These are phyloP conservation scores for Xerocomus potaroensis DNA, from an alignment of 768 basidiomycete genomes.

Conservation along the genomic window DNA sequence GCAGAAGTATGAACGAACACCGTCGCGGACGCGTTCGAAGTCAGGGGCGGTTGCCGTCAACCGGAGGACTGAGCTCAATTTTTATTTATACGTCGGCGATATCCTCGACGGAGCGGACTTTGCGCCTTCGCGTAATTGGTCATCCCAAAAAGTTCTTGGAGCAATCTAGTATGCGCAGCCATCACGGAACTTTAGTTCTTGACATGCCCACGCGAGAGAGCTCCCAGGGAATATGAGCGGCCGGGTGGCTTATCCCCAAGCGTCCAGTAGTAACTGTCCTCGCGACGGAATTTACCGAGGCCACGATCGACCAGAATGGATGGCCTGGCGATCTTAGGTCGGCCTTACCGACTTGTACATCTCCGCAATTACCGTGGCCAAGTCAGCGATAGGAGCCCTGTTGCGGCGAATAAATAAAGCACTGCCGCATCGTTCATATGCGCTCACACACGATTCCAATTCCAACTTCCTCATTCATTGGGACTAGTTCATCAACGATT, in stretches of 20 bases:
- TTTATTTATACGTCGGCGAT: constrained; percentile 32
- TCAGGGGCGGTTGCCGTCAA: constrained; percentile 14
- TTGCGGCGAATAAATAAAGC: constrained; percentile 9
- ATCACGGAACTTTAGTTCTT: constrained; percentile 8
- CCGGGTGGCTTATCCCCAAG: constrained; percentile 7
- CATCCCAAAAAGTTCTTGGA: constrained; percentile 6
- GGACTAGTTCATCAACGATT: constrained; percentile 4
- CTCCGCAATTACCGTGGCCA: constrained; percentile 25
- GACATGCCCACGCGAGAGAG: constrained; percentile 18
- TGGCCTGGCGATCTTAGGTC: constrained; percentile 11
- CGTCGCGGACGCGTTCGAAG: constrained; percentile 21
- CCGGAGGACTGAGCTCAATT: constrained; percentile 15
- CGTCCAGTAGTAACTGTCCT: background rate
- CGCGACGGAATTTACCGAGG: constrained; percentile 9
- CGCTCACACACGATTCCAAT: constrained; percentile 1
- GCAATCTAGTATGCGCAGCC: constrained; percentile 7
- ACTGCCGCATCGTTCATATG: constrained; percentile 12
- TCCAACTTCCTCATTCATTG: constrained; percentile 3
- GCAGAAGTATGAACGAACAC: constrained; percentile 17
- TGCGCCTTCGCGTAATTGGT: constrained; percentile 22
- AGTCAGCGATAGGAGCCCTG: constrained; percentile 4
- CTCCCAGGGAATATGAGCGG: constrained; percentile 16
- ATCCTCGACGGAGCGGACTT: constrained; percentile 20
- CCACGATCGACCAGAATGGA: constrained; percentile 15
- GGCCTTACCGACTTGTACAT: constrained; percentile 1